Evolutionary conservation across 208 protist genomes (phyloP), one percentile per base, ranked within the genome.

Genomic region (Trypanosoma congolense): DNA sequence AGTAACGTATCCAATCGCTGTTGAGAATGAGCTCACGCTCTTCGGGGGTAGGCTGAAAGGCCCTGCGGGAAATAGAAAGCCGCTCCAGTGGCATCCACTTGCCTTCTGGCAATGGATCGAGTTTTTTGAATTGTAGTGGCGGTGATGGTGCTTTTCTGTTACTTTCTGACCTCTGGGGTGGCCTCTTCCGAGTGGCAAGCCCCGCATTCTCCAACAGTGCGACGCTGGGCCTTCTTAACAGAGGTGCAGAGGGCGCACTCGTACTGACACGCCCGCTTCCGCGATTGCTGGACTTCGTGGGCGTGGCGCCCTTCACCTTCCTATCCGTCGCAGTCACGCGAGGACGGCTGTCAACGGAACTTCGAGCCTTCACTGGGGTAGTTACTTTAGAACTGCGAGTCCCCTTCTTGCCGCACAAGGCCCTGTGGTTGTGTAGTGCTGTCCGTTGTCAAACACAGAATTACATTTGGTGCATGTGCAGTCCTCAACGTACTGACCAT

Each of bases 1-100:
- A 95, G 70, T 91, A 65, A 3, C 84, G 81, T 36, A 95, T 74
- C 85, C 88, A 95, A 40, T 90, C 82, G 1, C 83, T 84, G 33
- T 83, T 75, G 12, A 92, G 71, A 6, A 92, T 50, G 35, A 56
- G 51, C 30, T 83, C 61, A 47, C 83, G 78, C 78, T 95, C 88
- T 65, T 95, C 77, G n/a, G 77, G 56, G 24, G 84, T 89, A 14
- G 83, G 84, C 56, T 71, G 64, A 30, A 67, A 54, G 8, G 51
- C 26, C 35, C 21, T 53, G 53, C 46, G 66, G 56, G 46, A 56
- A 26, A 42, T 64, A 53, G 73, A 82, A 14, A 88, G 57, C 33
- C 77, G 74, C 26, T 77, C 87, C 40, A 94, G 84, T 0, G 87
- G 87, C 28, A 66, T 49, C 83, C 87, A 94, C 30, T 80, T 68